phyloP scores from a whole-genome alignment of 495 filamentous ascomycete species.

The Aspergillus homomorphus region DNA sequence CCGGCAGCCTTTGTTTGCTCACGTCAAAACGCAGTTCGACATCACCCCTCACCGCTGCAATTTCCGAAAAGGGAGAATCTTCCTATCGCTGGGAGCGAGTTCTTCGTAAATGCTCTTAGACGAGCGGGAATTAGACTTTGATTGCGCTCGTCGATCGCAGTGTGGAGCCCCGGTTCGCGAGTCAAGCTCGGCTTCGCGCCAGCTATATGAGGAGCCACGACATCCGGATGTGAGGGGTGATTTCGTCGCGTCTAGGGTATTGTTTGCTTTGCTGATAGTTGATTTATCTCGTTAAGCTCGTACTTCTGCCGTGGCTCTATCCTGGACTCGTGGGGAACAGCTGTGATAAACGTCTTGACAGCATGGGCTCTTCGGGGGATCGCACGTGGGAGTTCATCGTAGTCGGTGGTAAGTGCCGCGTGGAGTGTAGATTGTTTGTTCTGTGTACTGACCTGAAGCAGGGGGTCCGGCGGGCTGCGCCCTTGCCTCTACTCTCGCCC shows the following conservation, averaged over 20 bases:
- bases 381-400: slow-evolving; percentile 51
- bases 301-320: neutral
- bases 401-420: slow-evolving; percentile 45
- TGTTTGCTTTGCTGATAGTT: neutral
- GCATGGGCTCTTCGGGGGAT: neutral
- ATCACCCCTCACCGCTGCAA: neutral
- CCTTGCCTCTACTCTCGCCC: slow-evolving; percentile 46
- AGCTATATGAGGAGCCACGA: neutral
- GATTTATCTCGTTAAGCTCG: neutral
- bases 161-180: neutral
- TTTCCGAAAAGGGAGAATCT: neutral
- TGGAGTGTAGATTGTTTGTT: neutral
- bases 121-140: neutral
- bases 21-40: neutral
- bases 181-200: neutral
- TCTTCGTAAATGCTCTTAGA: neutral
- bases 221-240: neutral
- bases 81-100: neutral
- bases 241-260: too few species aligned
- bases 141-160: neutral
- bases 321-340: neutral
- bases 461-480: slow-evolving; percentile 56
- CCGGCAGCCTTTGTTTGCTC: neutral
- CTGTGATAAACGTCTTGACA: neutral
- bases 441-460: slow-evolving; percentile 20